phyloP scores from a whole-genome alignment of 495 filamentous ascomycete genomes.

The Penicillium fimorum region DNA sequence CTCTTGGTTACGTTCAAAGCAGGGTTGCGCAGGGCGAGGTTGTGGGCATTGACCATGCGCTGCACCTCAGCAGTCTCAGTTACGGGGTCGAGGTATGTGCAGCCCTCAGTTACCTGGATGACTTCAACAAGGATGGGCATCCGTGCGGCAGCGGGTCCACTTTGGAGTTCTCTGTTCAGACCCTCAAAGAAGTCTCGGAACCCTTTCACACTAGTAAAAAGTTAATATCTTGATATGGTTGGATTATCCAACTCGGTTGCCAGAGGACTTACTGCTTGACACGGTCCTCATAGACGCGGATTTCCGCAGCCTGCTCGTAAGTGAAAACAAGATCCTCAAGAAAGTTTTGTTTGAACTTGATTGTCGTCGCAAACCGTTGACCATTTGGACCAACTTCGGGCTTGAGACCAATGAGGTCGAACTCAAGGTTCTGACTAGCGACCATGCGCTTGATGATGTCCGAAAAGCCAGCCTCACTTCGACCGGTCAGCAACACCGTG shows the following conservation, averaged over 20 bases:
- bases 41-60: constrained; percentile 85
- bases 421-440: constrained; percentile 71
- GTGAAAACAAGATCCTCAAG: constrained; percentile 77
- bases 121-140: constrained; percentile 74
- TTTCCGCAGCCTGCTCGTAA: constrained; percentile 78
- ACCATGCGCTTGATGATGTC: constrained; percentile 83
- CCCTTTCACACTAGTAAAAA: constrained; percentile 55
- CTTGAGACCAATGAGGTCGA: constrained; percentile 88
- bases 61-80: constrained; percentile 83
- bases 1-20: constrained; percentile 33
- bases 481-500: constrained; percentile 85
- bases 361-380: constrained; percentile 73
- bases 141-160: constrained; percentile 38
- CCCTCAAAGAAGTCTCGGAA: constrained; percentile 79
- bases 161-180: constrained; percentile 60
- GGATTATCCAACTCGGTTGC: not conserved
- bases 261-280: constrained; percentile 55
- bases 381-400: constrained; percentile 75
- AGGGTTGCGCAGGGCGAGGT: constrained; percentile 50
- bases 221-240: constrained; percentile 15
- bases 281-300: constrained; percentile 68
- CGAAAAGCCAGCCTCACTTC: constrained; percentile 71
- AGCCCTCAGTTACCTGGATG: constrained; percentile 78
- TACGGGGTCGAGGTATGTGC: constrained; percentile 75
- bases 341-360: constrained; percentile 84